Evolutionary conservation across 1,284 basidiomycete species (phyloP).

Genomic region (Phaffia rhodozyma): DNA sequence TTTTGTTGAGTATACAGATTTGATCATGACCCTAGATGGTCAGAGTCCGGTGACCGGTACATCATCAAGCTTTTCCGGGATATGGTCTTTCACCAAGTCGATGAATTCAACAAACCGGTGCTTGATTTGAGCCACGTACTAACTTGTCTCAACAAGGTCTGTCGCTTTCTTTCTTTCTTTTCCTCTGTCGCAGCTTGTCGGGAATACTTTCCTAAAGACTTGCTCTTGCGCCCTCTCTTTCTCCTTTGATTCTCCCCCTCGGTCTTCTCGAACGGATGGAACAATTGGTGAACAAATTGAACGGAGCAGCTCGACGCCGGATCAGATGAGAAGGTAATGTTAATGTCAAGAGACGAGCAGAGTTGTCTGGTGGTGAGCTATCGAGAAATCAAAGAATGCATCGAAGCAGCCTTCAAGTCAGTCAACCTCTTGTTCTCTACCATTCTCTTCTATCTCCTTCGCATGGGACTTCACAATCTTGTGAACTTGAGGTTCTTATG

Average conservation of each 20-base stretch:
- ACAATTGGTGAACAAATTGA: neutral
- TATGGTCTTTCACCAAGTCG: slow-evolving; percentile 95
- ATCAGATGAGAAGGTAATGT: slow-evolving; percentile 85
- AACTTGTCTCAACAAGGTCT: slow-evolving; percentile 75
- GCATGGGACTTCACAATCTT: neutral
- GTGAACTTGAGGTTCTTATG: no score
- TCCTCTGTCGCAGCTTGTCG: neutral
- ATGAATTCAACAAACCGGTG: slow-evolving; percentile 78
- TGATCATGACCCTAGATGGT: slow-evolving; percentile 88
- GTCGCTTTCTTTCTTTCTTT: slow-evolving; percentile 14
- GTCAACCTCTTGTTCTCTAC: slow-evolving; percentile 20
- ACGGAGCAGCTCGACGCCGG: slow-evolving; percentile 68
- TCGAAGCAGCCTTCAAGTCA: slow-evolving; percentile 62
- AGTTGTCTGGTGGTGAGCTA: slow-evolving; percentile 93
- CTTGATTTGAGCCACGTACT: slow-evolving; percentile 86
- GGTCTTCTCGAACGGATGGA: slow-evolving; percentile 1
- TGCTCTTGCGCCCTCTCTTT: neutral
- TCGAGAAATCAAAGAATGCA: slow-evolving; percentile 75
- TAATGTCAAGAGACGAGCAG: slow-evolving; percentile 86
- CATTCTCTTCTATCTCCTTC: neutral
- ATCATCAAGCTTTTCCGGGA: slow-evolving; percentile 97
- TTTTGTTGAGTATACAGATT: slow-evolving; percentile 47
- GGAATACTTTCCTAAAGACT: neutral
- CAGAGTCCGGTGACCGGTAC: slow-evolving; percentile 95
- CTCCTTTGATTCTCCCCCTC: slow-evolving; percentile 8